Evolutionary conservation across 2,329 filamentous ascomycete species (phyloP).

Genomic region (Exophiala oligosperma): DNA sequence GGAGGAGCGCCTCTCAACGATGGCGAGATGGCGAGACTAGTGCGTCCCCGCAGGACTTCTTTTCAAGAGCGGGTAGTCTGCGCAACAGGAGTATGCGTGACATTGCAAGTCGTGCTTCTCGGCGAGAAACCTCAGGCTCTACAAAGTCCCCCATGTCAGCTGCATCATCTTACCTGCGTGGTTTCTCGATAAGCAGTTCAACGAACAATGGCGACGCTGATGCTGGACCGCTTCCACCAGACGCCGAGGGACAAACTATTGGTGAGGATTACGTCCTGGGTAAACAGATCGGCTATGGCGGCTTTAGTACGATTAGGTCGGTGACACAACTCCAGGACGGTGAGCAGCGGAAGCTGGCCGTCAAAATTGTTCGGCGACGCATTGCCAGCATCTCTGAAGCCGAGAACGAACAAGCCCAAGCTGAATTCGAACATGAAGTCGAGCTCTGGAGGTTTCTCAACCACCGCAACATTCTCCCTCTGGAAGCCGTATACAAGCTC

Average conservation of each 20-base stretch:
- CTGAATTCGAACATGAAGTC: conserved; percentile 69
- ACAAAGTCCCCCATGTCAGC: conserved; percentile 56
- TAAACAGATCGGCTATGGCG: conserved; percentile 64
- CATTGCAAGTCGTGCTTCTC: conserved; percentile 18
- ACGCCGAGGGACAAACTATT: conserved; percentile 68
- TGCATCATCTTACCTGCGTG: conserved; percentile 55
- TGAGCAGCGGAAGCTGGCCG: conserved; percentile 55
- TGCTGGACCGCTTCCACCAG: conserved; percentile 50
- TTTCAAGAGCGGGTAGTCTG: conserved; percentile 28
- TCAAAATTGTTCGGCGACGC: conserved; percentile 67
- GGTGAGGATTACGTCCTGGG: conserved; percentile 67
- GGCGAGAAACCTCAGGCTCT: conserved; percentile 36
- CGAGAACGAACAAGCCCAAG: conserved; percentile 65
- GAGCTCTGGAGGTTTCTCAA: conserved; percentile 66
- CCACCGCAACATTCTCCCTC: conserved; percentile 61
- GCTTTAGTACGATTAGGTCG: conserved; percentile 68
- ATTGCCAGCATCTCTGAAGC: conserved; percentile 55
- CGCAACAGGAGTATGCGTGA: conserved; percentile 23
- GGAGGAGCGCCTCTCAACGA: conserved; percentile 28
- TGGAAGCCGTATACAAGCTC: conserved; percentile 65
- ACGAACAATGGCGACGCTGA: conserved; percentile 26
- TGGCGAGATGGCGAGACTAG: conserved; percentile 35
- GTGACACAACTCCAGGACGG: conserved; percentile 61
- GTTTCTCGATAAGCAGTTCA: conserved; percentile 50
- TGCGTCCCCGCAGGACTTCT: conserved; percentile 36